Percentiles rank a stretch among this genome's conserved stretches.
phyloP scores from a whole-genome alignment of 2,329 filamentous ascomycete species.

The Stromatinia cepivora region DNA sequence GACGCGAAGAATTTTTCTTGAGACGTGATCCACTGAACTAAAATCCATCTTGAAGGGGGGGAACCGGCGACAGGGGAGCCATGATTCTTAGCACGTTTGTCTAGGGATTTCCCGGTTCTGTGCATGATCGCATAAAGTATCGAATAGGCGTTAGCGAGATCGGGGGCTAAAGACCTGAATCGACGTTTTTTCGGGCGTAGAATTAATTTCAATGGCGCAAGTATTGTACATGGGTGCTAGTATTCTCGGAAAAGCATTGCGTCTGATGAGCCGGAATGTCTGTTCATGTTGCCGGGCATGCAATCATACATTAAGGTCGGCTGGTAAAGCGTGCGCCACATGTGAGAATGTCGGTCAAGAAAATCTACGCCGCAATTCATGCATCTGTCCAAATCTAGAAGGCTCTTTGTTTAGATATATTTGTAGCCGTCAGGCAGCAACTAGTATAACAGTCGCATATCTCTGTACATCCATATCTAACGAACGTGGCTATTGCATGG shows the following conservation, averaged over 20 bases:
- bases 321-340: not conserved
- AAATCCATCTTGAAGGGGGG: not conserved
- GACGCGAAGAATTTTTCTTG: constrained; percentile 18
- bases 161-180: not conserved
- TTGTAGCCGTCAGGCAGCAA: constrained; percentile 4
- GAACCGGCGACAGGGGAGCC: too few species aligned
- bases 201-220: not conserved
- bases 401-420: not conserved
- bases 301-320: not conserved
- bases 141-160: not conserved
- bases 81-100: too few species aligned
- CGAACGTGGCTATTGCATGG: not conserved
- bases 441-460: not conserved
- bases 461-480: not conserved
- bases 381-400: constrained; percentile 15
- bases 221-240: not conserved
- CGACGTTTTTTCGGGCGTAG: not conserved
- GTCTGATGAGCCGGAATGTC: constrained; percentile 5
- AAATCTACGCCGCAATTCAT: constrained; percentile 1
- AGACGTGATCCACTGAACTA: constrained; percentile 2
- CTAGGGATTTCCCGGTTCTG: too few species aligned
- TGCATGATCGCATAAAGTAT: constrained; percentile 7
- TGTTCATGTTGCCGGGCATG: not conserved
- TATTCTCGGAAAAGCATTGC: not conserved
- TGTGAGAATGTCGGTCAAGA: constrained; percentile 3